These are phyloP conservation scores for Candida namnaoensis DNA, from an alignment of 805 yeast genomes.

Conservation along the genomic window DNA sequence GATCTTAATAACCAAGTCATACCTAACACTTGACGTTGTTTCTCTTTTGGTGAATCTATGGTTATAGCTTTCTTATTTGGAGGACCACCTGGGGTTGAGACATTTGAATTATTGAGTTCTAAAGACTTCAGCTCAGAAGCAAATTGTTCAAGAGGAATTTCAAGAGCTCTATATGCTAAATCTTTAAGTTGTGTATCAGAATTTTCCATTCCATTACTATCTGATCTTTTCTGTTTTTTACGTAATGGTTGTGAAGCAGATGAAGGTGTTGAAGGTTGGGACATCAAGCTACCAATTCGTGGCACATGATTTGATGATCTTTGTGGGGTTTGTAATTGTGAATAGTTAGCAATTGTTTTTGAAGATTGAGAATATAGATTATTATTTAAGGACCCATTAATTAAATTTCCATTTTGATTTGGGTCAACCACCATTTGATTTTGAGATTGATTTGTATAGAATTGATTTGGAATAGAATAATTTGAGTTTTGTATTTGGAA, in stretches of 20 bases:
- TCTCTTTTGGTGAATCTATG: slow-evolving; percentile 32
- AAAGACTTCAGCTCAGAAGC: slow-evolving; percentile 35
- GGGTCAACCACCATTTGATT: slow-evolving; percentile 1
- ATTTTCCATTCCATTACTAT: slow-evolving; percentile 12
- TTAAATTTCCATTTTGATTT: neutral
- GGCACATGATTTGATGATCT: too few relatives aligned
- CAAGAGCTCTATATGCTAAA: slow-evolving; percentile 21
- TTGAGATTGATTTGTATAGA: neutral
- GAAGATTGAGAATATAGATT: neutral
- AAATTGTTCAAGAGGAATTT: slow-evolving; percentile 30
- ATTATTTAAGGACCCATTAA: slow-evolving; percentile 1
- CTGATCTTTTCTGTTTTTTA: slow-evolving; percentile 17
- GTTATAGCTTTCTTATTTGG: slow-evolving; percentile 6
- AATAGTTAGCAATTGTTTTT: too few relatives aligned
- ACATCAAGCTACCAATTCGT: too few relatives aligned
- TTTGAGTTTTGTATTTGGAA: slow-evolving; percentile 1
- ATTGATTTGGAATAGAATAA: neutral
- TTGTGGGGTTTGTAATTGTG: too few relatives aligned
- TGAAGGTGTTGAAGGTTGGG: neutral
- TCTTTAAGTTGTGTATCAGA: slow-evolving; percentile 28
- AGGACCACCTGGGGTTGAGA: neutral
- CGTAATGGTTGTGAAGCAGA: slow-evolving; percentile 11
- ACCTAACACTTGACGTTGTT: slow-evolving; percentile 71
- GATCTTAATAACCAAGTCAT: slow-evolving; percentile 70
- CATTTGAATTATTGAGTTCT: slow-evolving; percentile 19